phyloP scores from a whole-genome alignment of 805 yeast genomes.

The Yarrowia bubula region DNA sequence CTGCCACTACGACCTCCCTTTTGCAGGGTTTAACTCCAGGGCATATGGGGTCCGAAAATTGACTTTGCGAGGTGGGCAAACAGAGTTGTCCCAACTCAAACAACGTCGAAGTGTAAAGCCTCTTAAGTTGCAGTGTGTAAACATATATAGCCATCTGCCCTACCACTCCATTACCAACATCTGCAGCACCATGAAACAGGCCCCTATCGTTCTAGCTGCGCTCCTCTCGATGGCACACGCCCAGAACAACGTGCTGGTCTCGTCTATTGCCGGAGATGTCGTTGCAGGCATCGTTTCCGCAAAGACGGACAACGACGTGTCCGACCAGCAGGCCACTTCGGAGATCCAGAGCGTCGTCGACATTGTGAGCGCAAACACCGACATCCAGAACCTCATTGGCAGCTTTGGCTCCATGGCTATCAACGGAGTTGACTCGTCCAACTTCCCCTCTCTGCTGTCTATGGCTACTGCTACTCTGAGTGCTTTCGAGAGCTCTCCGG shows the following conservation, averaged over 20 bases:
- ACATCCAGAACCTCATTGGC: conserved; percentile 17
- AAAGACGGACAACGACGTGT: conserved; percentile 18
- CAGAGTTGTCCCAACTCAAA: neutral
- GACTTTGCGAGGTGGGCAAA: neutral
- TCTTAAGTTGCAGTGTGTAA: neutral
- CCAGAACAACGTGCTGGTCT: conserved; percentile 10
- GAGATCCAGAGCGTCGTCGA: conserved; percentile 27
- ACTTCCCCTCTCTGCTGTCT: conserved; percentile 22
- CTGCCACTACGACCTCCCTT: conserved; percentile 6
- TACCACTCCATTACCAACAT: no score
- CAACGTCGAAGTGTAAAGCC: neutral
- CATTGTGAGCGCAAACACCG: conserved; percentile 17
- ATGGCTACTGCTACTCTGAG: conserved; percentile 16
- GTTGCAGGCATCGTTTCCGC: conserved; percentile 17
- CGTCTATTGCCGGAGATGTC: conserved; percentile 13
- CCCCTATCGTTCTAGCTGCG: neutral
- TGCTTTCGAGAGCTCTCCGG: conserved; percentile 23
- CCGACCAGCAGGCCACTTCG: conserved; percentile 26
- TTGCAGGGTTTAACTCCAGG: neutral
- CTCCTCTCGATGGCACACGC: neutral
- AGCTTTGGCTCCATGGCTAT: conserved; percentile 7
- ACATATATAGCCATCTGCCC: neutral
- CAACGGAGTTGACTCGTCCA: conserved; percentile 9
- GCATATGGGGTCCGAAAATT: neutral
- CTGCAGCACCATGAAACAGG: neutral